Conservation (phyloP, 768 basidiomycete genomes). For the Lyophyllum shimeji region DNA sequence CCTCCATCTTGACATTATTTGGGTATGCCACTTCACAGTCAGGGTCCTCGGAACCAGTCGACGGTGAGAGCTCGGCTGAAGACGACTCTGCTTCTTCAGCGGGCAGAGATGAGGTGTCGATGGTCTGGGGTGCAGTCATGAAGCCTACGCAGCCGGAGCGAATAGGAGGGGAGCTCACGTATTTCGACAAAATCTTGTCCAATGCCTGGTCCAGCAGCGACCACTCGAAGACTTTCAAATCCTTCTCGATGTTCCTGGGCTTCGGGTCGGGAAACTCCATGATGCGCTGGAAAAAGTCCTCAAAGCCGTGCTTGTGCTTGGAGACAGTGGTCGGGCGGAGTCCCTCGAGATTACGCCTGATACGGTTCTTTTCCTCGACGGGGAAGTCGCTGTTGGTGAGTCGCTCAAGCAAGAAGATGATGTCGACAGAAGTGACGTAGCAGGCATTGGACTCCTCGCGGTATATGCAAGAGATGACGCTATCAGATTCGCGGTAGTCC, state of each 20-base stretch:
- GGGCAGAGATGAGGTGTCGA: constrained; percentile 40
- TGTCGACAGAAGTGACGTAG: constrained; percentile 94
- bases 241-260: constrained; percentile 96
- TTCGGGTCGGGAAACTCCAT: constrained; percentile 96
- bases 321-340: constrained; percentile 89
- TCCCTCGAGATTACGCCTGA: constrained; percentile 91
- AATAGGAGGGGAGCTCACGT: constrained; percentile 47
- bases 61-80: constrained; percentile 30
- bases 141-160: too few species aligned
- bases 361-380: constrained; percentile 96
- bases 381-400: constrained; percentile 76
- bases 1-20: constrained; percentile 14
- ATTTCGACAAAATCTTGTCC: constrained; percentile 83
- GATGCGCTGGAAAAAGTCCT: constrained; percentile 91
- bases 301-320: constrained; percentile 77
- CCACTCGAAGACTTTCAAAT: constrained; percentile 89
- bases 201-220: constrained; percentile 65
- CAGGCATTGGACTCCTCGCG: constrained; percentile 73
- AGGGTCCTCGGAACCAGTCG: constrained; percentile 21
- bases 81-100: constrained; percentile 28
- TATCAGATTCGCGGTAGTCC: constrained; percentile 71
- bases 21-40: constrained; percentile 12
- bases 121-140: too few species aligned
- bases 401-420: constrained; percentile 88
- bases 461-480: constrained; percentile 94